Evolutionary conservation across 2,329 filamentous ascomycete species (phyloP).

Genomic region (Pseudocercospora fijiensis): DNA sequence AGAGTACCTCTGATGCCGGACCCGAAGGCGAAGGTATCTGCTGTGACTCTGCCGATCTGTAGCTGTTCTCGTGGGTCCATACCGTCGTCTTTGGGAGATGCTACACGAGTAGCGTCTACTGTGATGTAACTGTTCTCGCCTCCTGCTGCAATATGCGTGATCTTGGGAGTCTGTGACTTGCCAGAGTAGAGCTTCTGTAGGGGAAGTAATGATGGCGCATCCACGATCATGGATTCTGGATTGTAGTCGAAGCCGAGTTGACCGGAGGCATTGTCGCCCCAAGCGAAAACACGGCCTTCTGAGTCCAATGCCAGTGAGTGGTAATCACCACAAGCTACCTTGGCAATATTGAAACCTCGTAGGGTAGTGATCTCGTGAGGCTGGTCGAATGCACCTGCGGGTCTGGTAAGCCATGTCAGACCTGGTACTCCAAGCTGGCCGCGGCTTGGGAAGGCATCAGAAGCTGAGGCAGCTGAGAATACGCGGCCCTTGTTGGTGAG

Average conservation of each 20-base stretch:
- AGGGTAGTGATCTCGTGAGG: slow-evolving; percentile 76
- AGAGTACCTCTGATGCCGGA: slow-evolving; percentile 80
- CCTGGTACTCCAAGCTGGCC: slow-evolving; percentile 88
- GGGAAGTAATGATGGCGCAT: slow-evolving; percentile 69
- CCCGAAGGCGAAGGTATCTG: slow-evolving; percentile 84
- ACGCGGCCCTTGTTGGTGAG: slow-evolving; percentile 82
- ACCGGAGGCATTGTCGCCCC: slow-evolving; percentile 89
- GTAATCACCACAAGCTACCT: slow-evolving; percentile 80
- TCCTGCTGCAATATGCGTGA: slow-evolving; percentile 79
- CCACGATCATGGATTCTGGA: slow-evolving; percentile 60
- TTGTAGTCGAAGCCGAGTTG: slow-evolving; percentile 81
- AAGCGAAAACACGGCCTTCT: slow-evolving; percentile 75
- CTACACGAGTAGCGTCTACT: slow-evolving; percentile 69
- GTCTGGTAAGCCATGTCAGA: slow-evolving; percentile 74
- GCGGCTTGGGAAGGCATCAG: slow-evolving; percentile 71
- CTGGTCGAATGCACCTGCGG: slow-evolving; percentile 73
- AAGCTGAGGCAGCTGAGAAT: slow-evolving; percentile 82
- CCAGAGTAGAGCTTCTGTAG: slow-evolving; percentile 71
- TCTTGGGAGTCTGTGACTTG: slow-evolving; percentile 61
- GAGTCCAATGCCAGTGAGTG: slow-evolving; percentile 79
- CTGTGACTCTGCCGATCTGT: slow-evolving; percentile 58
- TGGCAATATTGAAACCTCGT: slow-evolving; percentile 66
- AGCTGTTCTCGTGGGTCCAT: slow-evolving; percentile 37
- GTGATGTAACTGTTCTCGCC: slow-evolving; percentile 86
- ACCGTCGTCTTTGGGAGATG: slow-evolving; percentile 40